phyloP scores from a whole-genome alignment of 345 rosid genomes.

The Bruguiera sexangula region DNA sequence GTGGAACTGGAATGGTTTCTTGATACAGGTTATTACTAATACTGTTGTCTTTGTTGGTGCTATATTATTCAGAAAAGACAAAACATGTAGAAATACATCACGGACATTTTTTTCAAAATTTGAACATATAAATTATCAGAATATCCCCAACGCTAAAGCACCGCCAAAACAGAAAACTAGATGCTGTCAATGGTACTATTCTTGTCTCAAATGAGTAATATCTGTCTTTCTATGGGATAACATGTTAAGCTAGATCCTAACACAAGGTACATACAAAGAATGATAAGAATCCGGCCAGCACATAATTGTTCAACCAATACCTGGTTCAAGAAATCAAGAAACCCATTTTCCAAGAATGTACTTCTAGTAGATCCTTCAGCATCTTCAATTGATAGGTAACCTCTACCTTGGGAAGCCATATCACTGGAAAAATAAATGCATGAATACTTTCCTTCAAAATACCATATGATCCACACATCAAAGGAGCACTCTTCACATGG shows the following conservation, averaged over 20 bases:
- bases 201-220: neutral
- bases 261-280: neutral
- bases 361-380: conserved; percentile 42
- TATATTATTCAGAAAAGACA: no score
- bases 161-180: no score
- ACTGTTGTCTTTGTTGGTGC: no score
- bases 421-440: conserved; percentile 33
- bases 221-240: neutral
- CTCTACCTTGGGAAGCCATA: conserved; percentile 41
- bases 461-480: neutral
- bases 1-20: no score
- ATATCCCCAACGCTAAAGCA: no score
- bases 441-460: neutral
- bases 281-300: neutral
- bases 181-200: neutral
- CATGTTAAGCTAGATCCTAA: neutral
- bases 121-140: no score
- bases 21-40: no score
- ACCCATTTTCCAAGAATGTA: conserved; percentile 61
- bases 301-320: conserved; percentile 28
- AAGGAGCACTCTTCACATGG: neutral
- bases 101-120: no score
- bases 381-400: conserved; percentile 61
- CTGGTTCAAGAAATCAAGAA: conserved; percentile 67
- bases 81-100: no score